These are phyloP conservation scores for Globisporangium ultimum DNA, from an alignment of 352 stramenopile genomes.

Conservation along the genomic window DNA sequence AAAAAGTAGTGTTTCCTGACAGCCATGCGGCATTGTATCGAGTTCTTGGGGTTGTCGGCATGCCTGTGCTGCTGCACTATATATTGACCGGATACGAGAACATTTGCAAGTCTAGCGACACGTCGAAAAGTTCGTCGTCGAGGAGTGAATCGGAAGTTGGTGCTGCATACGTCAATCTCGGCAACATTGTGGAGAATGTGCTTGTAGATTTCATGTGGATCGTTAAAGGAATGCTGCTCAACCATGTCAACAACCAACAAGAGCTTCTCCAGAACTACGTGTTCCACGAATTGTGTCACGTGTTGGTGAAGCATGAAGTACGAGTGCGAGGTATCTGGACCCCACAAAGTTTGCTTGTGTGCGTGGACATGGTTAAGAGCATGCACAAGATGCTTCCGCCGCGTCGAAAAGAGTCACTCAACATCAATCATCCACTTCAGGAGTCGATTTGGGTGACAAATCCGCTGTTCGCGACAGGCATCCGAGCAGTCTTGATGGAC, in stretches of 20 bases:
- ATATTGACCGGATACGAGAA: slow-evolving; percentile 50
- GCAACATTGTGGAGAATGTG: slow-evolving; percentile 37
- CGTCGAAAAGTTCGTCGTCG: background rate
- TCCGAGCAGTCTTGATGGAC: slow-evolving; percentile 66
- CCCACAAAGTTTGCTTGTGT: slow-evolving; percentile 56
- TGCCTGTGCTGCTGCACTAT: slow-evolving; percentile 64
- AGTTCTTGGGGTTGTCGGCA: slow-evolving; percentile 41
- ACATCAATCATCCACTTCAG: slow-evolving; percentile 55
- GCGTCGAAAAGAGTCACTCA: slow-evolving; percentile 18
- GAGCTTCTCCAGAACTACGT: slow-evolving; percentile 56
- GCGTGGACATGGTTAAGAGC: slow-evolving; percentile 65
- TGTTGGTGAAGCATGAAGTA: slow-evolving; percentile 42
- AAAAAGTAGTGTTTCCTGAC: slow-evolving; percentile 42
- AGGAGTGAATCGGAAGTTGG: background rate
- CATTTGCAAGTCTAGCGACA: slow-evolving; percentile 6
- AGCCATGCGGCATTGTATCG: slow-evolving; percentile 48
- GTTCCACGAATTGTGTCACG: slow-evolving; percentile 62
- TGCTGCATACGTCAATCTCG: slow-evolving; percentile 5
- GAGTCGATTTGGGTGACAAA: slow-evolving; percentile 69
- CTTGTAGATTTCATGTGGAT: slow-evolving; percentile 66
- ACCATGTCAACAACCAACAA: slow-evolving; percentile 48
- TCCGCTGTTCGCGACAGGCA: slow-evolving; percentile 62
- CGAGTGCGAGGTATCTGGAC: slow-evolving; percentile 50
- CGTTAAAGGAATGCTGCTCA: slow-evolving; percentile 61
- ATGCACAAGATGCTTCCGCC: slow-evolving; percentile 47